Evolutionary conservation across 1,284 basidiomycete genomes (phyloP).

Genomic region (Ceratobasidium sp.): DNA sequence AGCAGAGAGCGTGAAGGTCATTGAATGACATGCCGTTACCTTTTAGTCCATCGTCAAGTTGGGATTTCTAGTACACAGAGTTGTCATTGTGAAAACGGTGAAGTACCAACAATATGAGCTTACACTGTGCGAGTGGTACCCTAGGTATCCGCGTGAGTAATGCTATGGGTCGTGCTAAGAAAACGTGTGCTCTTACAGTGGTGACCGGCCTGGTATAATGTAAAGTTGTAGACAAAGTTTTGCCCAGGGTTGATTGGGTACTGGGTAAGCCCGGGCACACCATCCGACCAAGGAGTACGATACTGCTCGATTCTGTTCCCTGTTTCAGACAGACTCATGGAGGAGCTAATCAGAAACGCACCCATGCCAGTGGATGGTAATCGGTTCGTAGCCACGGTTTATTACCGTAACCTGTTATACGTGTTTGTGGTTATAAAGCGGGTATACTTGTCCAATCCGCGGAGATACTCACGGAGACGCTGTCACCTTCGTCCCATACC

Average conservation of each 20-base stretch:
- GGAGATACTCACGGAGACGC: slow-evolving; percentile 19
- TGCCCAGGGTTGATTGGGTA: slow-evolving; percentile 4
- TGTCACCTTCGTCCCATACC: slow-evolving; percentile 31
- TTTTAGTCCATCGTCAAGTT: slow-evolving; percentile 28
- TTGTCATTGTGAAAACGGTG: neutral
- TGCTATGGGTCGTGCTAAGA: too few species aligned
- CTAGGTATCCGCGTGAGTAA: neutral
- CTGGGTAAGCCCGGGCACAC: slow-evolving; percentile 37
- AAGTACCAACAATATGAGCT: neutral
- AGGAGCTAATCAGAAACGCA: neutral
- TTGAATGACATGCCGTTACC: neutral
- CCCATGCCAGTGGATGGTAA: slow-evolving; percentile 34
- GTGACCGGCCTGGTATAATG: slow-evolving; percentile 4
- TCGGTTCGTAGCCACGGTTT: slow-evolving; percentile 20
- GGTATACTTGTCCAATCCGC: neutral
- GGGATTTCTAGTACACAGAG: neutral
- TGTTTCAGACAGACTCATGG: neutral
- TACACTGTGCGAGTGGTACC: slow-evolving; percentile 27
- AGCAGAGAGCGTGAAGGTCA: neutral
- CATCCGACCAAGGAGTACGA: slow-evolving; percentile 36
- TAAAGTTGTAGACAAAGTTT: slow-evolving; percentile 31
- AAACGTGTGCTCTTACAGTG: neutral
- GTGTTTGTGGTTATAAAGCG: neutral
- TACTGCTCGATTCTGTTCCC: slow-evolving; percentile 28
- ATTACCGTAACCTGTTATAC: slow-evolving; percentile 11